Conservation (phyloP, 441 rosid species). For the Eruca vesicaria region DNA sequence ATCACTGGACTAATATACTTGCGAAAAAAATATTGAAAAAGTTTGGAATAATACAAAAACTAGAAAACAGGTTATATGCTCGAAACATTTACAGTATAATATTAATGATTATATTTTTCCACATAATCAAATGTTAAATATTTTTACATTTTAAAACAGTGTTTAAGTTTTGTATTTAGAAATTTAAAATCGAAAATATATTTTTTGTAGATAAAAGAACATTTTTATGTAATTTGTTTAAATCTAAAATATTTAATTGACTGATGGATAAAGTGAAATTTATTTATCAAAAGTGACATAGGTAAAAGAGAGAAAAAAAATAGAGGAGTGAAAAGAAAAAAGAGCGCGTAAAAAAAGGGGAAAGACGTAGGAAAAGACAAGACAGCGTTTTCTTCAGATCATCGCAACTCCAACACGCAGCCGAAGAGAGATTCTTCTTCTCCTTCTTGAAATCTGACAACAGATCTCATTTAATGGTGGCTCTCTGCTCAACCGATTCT, state of each 20-base stretch:
- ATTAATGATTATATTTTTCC: too few species aligned
- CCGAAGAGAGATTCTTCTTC: not conserved
- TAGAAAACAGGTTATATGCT: too few species aligned
- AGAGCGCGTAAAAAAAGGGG: conserved; percentile 26
- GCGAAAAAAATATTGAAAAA: too few species aligned
- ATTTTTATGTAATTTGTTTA: too few species aligned
- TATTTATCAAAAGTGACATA: not conserved
- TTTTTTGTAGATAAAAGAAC: too few species aligned
- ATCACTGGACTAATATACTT: not conserved
- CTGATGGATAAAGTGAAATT: not conserved
- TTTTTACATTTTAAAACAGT: too few species aligned
- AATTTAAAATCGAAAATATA: too few species aligned
- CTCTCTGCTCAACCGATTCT: conserved; percentile 17
- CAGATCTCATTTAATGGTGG: conserved; percentile 6
- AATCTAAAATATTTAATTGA: not conserved
- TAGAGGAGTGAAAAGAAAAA: not conserved
- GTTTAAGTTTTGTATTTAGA: too few species aligned
- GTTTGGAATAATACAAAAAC: not conserved
- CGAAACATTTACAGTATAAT: too few species aligned
- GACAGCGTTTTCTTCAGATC: conserved; percentile 13
- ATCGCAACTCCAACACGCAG: conserved; percentile 60
- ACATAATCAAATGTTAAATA: too few species aligned
- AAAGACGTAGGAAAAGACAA: conserved; percentile 18
- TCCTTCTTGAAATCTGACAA: not conserved
- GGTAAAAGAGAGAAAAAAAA: not conserved